Base-by-base conservation (phyloP, 2,329 filamentous ascomycete genomes). In the Erysiphe neolycopersici region DNA sequence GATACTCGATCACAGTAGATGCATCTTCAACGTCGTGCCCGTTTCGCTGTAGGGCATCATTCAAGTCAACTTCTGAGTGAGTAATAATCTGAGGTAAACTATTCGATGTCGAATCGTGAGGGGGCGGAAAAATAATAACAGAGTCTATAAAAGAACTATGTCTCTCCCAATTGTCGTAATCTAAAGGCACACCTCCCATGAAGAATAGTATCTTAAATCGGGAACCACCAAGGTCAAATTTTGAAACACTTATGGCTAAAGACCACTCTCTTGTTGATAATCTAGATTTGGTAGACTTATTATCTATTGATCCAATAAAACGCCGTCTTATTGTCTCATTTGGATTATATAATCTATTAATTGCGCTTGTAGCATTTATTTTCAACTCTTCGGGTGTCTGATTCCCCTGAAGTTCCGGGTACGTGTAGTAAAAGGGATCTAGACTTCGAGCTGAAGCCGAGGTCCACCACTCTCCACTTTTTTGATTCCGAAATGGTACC, bases 291-390 rank as follows among this genome's bases (percentile, higher is more conserved):
- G 16, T 26, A 10, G 29, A 14, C 18, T 29, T 29, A 17, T 16
- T 22, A 36, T 17, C 17, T 4, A 26, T 26, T 2, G 13, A 16
- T 26, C 36, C 31, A 2, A 36, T 33, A 22, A 33, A 19, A 16
- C 45, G 41, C 13, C 41, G 47, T 36, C 35, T 16, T n/a, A 44
- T 46, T 1, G 43, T 37, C 2, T 40, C 40, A 22, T 26, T 44
- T 0, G 48, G 47, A 30, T 50, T 48, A 50, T 66, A 67, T 54
- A 84, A 57, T 0, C 58, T 63, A 45, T 70, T 64, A 12, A 79
- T 67, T 6, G 73, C 67, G 0, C 70, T 66, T 33, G 71, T 66
- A 30, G 82, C 63, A 50, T 77, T 76, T 46, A 67, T 67, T 30
- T 66, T 64, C 38, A 82, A 19, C 33, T 74, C 63, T 12, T 42